These are phyloP conservation scores for Zygosaccharomyces kombuchaensis DNA, from an alignment of 805 yeast species.

Conservation along the genomic window DNA sequence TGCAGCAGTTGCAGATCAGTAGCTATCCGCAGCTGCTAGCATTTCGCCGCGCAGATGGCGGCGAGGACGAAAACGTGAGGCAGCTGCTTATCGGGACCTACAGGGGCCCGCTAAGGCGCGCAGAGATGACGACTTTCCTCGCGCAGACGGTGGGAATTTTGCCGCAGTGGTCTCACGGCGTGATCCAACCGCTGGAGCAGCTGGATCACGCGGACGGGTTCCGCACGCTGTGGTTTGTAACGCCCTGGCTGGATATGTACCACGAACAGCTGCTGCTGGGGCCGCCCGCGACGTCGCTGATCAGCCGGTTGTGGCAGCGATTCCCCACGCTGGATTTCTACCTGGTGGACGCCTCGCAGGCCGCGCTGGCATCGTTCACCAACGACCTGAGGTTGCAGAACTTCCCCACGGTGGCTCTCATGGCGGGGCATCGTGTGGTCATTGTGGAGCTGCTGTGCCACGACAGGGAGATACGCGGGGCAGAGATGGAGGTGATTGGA, in stretches of 20 bases:
- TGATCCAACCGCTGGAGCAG: not conserved
- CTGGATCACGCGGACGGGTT: constrained; percentile 13
- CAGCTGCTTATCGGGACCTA: constrained; percentile 36
- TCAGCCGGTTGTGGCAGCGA: constrained; percentile 30
- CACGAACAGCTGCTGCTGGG: constrained; percentile 18
- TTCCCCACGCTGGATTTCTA: constrained; percentile 21
- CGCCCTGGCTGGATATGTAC: constrained; percentile 37
- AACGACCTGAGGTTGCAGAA: constrained; percentile 14
- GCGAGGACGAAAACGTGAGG: not conserved
- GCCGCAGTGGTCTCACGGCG: constrained; percentile 9
- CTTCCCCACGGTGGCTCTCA: constrained; percentile 12
- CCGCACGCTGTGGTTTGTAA: constrained; percentile 34
- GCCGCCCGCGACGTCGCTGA: constrained; percentile 33
- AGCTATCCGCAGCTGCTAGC: constrained; percentile 50
- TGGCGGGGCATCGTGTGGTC: constrained; percentile 4
- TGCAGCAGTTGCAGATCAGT: constrained; percentile 38
- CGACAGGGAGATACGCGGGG: constrained; percentile 8
- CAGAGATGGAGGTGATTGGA: constrained; percentile 3
- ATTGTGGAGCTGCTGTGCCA: constrained; percentile 7
- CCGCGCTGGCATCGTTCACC: constrained; percentile 27
- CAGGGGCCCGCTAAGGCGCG: constrained; percentile 34
- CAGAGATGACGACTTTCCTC: constrained; percentile 33
- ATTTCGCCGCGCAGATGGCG: constrained; percentile 40
- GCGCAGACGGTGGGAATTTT: constrained; percentile 14
- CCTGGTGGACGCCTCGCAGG: constrained; percentile 34